Evolutionary conservation across 2,329 filamentous ascomycete genomes (phyloP), one percentile per base, ranked within the genome.

Genomic region (Sporothrix variecibatus): DNA sequence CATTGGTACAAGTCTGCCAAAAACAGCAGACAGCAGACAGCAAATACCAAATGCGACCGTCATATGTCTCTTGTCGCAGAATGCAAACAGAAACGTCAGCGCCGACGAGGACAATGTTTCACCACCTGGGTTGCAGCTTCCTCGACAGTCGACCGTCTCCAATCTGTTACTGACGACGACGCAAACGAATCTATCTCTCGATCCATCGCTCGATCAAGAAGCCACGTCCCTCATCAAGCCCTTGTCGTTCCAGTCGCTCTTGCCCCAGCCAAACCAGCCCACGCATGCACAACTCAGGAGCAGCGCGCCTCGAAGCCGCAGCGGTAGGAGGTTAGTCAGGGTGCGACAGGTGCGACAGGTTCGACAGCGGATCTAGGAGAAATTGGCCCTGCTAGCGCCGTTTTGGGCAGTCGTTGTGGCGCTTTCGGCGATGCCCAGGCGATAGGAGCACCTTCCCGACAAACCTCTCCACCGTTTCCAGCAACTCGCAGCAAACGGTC

Each of bases 341-440:
- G 67, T 26, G 31, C 68, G 34, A 64, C 31, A 40, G 60, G 60
- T 64, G 58, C 31, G 28, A 34, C 31, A 40, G 60, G 60, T 64
- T 28, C 31, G 28, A 34, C 46, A 26, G 62, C 38, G 68, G 49
- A 56, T 56, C 67, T 11, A 0, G 67, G 20, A 23, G 34, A 71
- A 60, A 71, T 71, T 58, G 34, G 68, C 51, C 11, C 34, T 60
- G 34, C 68, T 71, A 71, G 68, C 68, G 68, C 49, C 34, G 38
- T 46, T 46, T 15, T 26, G 62, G 38, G 38, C 38, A 31, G 23
- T 26, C 34, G 31, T 34, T 43, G 60, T 46, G 31, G 62, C 38
- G 23, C 38, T 26, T 65, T 43, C 38, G 62, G 62, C n/a, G 62
- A 46, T 49, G 43, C 43, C 15, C 38, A 40, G 38, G 38, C 38